A percentile compares a stretch with the other conserved stretches of the same genome.
Conservation (phyloP, 2,329 filamentous ascomycete species). For the Colletotrichum tamarilloi region DNA sequence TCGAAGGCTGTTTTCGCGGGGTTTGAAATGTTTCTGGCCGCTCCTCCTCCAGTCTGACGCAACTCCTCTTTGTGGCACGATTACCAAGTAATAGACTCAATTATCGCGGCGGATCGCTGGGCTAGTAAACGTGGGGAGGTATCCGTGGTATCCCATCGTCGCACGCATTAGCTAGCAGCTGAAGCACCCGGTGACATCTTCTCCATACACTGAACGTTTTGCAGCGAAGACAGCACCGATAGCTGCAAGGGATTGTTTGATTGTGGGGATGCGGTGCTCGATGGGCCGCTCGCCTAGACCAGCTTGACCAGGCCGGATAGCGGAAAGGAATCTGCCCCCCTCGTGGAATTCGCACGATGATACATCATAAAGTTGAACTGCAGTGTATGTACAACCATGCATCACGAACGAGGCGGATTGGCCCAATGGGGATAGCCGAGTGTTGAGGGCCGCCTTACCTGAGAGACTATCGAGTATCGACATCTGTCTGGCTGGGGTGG, state of each 20-base stretch:
- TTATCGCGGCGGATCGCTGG: constrained; percentile 25
- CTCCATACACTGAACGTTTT: neutral
- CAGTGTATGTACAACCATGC: constrained; percentile 3
- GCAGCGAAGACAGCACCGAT: constrained; percentile 3
- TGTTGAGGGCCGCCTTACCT: constrained; percentile 21
- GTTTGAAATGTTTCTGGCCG: constrained; percentile 24
- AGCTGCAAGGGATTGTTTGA: constrained; percentile 13
- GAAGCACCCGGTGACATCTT: neutral
- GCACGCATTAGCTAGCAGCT: constrained; percentile 25
- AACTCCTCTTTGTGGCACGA: constrained; percentile 14
- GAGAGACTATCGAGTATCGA: constrained; percentile 13
- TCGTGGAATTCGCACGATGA: constrained; percentile 25
- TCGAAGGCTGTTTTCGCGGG: constrained; percentile 14
- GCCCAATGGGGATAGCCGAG: constrained; percentile 26
- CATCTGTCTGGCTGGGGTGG: neutral
- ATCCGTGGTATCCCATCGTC: neutral
- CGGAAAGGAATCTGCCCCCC: constrained; percentile 28
- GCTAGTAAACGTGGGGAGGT: constrained; percentile 23
- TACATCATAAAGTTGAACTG: constrained; percentile 5
- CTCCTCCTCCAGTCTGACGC: constrained; percentile 2
- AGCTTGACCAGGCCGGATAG: constrained; percentile 13
- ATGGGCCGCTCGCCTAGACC: constrained; percentile 14
- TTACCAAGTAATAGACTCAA: constrained; percentile 19
- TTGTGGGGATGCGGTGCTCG: constrained; percentile 22
- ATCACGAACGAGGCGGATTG: constrained; percentile 4